Conservation (phyloP, 2,329 filamentous ascomycete species). For the Aquanectria penicillioides region DNA sequence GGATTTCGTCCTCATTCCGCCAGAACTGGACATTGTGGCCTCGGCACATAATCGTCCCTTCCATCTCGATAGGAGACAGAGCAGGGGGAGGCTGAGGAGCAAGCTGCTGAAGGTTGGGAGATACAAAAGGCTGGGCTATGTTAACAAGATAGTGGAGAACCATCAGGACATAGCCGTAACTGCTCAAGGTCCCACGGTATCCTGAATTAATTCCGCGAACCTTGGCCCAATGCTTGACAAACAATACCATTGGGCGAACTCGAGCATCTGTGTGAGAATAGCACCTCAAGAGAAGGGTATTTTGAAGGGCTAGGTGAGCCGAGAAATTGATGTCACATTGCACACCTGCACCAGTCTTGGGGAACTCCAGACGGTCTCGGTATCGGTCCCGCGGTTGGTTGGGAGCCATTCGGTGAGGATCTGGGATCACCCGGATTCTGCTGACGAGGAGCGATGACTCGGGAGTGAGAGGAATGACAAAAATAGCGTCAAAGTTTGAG, state of each 20-base stretch:
- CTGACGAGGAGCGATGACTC: conserved; percentile 48
- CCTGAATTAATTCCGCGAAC: conserved; percentile 85
- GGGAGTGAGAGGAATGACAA: conserved; percentile 50
- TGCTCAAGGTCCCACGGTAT: conserved; percentile 86
- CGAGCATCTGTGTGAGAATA: conserved; percentile 84
- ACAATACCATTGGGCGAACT: conserved; percentile 81
- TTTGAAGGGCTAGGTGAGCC: conserved; percentile 83
- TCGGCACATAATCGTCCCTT: conserved; percentile 56
- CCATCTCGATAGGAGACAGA: conserved; percentile 33
- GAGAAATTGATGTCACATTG: conserved; percentile 95
- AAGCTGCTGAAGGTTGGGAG: conserved; percentile 80
- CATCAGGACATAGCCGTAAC: conserved; percentile 94
- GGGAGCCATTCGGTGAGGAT: conserved; percentile 60
- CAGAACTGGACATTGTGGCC: conserved; percentile 82
- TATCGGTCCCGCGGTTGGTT: conserved; percentile 65
- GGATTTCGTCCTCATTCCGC: conserved; percentile 77
- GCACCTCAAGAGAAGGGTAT: conserved; percentile 83
- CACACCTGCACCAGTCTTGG: conserved; percentile 79
- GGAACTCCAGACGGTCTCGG: conserved; percentile 76
- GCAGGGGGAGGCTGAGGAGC: conserved; percentile 54
- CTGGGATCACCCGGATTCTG: conserved; percentile 56
- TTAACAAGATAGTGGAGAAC: conserved; percentile 91
- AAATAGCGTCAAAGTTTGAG: conserved; percentile 25
- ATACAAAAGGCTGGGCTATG: conserved; percentile 80
- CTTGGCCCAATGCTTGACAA: conserved; percentile 93